Conservation (phyloP, 139 green algal genomes). For the Chlorokybus atmophyticus region DNA sequence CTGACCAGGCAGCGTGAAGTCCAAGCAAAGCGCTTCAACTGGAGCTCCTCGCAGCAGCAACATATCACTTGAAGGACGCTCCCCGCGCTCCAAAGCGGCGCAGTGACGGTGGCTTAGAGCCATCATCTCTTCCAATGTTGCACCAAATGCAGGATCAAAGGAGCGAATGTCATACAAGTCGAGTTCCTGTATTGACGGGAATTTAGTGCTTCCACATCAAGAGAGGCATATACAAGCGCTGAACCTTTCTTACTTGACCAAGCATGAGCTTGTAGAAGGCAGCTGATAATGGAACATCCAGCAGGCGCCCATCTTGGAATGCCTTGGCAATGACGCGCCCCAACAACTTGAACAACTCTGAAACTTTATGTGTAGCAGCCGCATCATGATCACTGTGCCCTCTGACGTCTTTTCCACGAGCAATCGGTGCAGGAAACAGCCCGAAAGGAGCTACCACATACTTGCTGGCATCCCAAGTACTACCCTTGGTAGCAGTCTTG, state of each 20-base stretch:
- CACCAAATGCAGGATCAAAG: slow-evolving; percentile 59
- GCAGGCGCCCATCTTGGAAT: slow-evolving; percentile 76
- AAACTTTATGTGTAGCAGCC: slow-evolving; percentile 7
- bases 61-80: background rate
- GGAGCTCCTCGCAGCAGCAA: slow-evolving; percentile 56
- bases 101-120: too few relatives aligned
- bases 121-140: slow-evolving; percentile 55
- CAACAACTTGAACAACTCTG: slow-evolving; percentile 67
- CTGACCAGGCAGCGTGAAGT: slow-evolving; percentile 78
- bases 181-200: too few relatives aligned
- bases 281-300: slow-evolving; percentile 77
- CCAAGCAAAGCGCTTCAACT: slow-evolving; percentile 83
- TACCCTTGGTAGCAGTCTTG: background rate
- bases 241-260: slow-evolving; percentile 1
- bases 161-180: slow-evolving; percentile 33
- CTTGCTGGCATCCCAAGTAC: background rate
- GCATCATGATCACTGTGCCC: background rate
- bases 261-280: slow-evolving; percentile 63
- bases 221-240: too few relatives aligned
- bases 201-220: too few relatives aligned
- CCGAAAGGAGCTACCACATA: slow-evolving; percentile 65
- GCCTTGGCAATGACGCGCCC: slow-evolving; percentile 76
- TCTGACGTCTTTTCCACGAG: background rate
- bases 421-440: slow-evolving; percentile 76
- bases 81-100: too few relatives aligned